Conservation (phyloP, 2,329 filamentous ascomycete genomes). For the Epichloe bromicola region DNA sequence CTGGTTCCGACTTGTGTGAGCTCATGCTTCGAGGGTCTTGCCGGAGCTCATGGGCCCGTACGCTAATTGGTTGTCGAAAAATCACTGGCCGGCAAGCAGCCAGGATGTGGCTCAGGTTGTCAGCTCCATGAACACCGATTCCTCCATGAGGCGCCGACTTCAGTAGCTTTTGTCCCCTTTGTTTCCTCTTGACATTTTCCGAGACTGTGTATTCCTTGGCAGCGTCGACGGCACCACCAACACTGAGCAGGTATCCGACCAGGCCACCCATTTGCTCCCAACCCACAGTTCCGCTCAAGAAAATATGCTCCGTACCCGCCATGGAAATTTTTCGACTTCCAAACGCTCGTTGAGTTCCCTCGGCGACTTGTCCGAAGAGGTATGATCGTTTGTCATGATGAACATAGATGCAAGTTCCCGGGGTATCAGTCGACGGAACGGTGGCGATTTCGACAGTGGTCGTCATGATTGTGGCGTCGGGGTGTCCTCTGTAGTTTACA, state of each 20-base stretch:
- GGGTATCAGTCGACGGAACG: slow-evolving; percentile 77
- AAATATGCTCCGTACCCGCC: slow-evolving; percentile 59
- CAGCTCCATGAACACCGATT: slow-evolving; percentile 63
- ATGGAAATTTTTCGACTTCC: slow-evolving; percentile 54
- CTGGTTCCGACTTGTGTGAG: slow-evolving; percentile 34
- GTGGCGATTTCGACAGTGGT: slow-evolving; percentile 62
- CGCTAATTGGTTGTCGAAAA: slow-evolving; percentile 67
- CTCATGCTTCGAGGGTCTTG: slow-evolving; percentile 24
- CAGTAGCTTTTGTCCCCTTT: slow-evolving; percentile 23
- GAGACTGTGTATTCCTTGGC: slow-evolving; percentile 28
- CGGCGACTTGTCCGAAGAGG: slow-evolving; percentile 67
- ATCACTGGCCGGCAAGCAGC: slow-evolving; percentile 78
- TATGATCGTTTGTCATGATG: slow-evolving; percentile 76
- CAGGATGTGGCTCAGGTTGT: slow-evolving; percentile 67
- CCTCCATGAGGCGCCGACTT: slow-evolving; percentile 14
- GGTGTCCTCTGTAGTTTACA: not conserved
- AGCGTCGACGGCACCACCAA: slow-evolving; percentile 53
- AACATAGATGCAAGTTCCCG: slow-evolving; percentile 63
- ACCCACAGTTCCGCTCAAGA: slow-evolving; percentile 64
- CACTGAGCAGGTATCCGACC: slow-evolving; percentile 70
- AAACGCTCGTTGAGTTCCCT: slow-evolving; percentile 73
- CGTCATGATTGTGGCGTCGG: slow-evolving; percentile 42
- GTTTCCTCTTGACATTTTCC: slow-evolving; percentile 27
- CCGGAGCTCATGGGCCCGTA: slow-evolving; percentile 57
- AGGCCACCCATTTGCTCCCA: slow-evolving; percentile 74